Conservation (phyloP, 169 alveolate genomes). For the Plasmodium coatneyi region DNA sequence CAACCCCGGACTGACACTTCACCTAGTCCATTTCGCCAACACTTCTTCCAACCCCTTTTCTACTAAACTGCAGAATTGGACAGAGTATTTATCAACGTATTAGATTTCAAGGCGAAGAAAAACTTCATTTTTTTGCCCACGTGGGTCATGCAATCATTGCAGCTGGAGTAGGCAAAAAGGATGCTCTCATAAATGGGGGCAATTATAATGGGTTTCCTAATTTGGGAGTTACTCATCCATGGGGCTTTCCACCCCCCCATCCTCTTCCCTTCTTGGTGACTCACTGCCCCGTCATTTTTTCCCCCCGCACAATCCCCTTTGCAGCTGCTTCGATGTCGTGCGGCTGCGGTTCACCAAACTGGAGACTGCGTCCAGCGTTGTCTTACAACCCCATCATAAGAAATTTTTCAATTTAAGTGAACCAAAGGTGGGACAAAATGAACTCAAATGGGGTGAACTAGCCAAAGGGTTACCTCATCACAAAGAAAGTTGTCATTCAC, state of each 20-base stretch:
- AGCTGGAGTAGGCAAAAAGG: not conserved
- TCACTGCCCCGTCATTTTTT: not conserved
- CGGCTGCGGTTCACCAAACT: conserved; percentile 31
- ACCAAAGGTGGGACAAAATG: conserved; percentile 23
- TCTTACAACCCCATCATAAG: conserved; percentile 60
- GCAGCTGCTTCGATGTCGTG: conserved; percentile 53
- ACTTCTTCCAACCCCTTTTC: not conserved
- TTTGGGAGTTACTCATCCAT: not conserved
- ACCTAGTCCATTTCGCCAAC: not conserved
- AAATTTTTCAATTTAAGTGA: conserved; percentile 36
- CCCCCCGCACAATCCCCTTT: too few species aligned
- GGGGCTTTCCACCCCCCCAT: not conserved
- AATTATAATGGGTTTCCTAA: not conserved
- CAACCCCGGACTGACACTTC: not conserved
- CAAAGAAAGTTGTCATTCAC: not conserved
- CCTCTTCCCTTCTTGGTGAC: not conserved
- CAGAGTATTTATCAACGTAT: conserved; percentile 55
- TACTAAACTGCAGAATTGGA: conserved; percentile 5
- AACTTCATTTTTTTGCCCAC: conserved; percentile 56
- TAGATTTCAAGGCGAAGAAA: conserved; percentile 59
- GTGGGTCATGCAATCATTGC: conserved; percentile 37
- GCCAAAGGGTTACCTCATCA: not conserved
- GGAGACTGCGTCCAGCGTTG: conserved; percentile 46
- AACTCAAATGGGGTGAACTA: not conserved
- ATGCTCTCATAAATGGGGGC: not conserved